These are phyloP conservation scores for Tulasnella sp. DNA, from an alignment of 768 basidiomycete species.

Conservation along the genomic window DNA sequence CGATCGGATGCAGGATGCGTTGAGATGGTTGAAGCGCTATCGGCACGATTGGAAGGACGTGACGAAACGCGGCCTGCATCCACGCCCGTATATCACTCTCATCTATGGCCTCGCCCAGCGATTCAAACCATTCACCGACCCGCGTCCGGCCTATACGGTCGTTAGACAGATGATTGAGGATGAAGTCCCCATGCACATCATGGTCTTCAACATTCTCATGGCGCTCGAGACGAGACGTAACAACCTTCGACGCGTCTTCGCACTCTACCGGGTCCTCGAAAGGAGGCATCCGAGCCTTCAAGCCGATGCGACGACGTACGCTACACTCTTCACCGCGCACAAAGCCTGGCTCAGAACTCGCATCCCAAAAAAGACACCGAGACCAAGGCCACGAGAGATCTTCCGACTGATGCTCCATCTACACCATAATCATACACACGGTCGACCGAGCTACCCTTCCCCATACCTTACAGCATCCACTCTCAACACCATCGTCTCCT, in stretches of 20 bases:
- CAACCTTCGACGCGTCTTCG: slow-evolving; percentile 8
- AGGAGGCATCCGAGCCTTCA: background rate
- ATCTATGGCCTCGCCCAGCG: background rate
- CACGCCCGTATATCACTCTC: background rate
- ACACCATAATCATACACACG: slow-evolving; percentile 19
- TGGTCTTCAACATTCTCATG: slow-evolving; percentile 23
- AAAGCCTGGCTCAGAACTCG: background rate
- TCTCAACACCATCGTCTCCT: slow-evolving; percentile 7
- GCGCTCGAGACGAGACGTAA: slow-evolving; percentile 1
- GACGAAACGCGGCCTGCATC: background rate
- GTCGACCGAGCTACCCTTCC: slow-evolving; percentile 13
- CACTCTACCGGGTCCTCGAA: slow-evolving; percentile 15
- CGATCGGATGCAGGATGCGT: background rate
- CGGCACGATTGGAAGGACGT: background rate
- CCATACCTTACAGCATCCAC: slow-evolving; percentile 1
- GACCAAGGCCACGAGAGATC: slow-evolving; percentile 6
- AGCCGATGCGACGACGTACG: slow-evolving; percentile 11
- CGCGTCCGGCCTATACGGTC: background rate
- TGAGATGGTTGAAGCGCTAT: slow-evolving; percentile 6
- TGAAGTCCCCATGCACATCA: slow-evolving; percentile 5
- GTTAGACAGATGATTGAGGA: slow-evolving; percentile 11
- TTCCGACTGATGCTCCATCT: slow-evolving; percentile 1
- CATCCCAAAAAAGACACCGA: background rate
- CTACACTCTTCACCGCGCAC: slow-evolving; percentile 9
- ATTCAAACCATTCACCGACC: background rate